Evolutionary conservation across 2,329 filamentous ascomycete species (phyloP).

Genomic region (Alternaria sp.): DNA sequence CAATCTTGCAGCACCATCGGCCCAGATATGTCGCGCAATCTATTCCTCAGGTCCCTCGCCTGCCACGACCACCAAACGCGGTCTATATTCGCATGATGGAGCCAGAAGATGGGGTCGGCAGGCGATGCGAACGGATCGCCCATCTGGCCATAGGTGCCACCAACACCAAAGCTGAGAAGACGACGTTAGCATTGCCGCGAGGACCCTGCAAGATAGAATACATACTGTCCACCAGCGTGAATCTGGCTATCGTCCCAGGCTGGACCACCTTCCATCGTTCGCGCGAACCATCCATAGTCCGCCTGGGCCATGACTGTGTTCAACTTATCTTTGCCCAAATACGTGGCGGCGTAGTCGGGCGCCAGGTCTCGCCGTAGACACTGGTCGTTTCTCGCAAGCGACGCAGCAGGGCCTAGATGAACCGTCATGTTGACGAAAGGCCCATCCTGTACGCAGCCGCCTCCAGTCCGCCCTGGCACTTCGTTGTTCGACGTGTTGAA

Average conservation of each 20-base stretch:
- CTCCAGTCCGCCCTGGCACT: neutral
- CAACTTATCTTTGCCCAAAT: neutral
- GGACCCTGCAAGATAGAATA: neutral
- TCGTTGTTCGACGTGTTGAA: neutral
- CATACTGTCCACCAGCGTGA: slow-evolving; percentile 9
- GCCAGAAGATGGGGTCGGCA: neutral
- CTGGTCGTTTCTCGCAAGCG: neutral
- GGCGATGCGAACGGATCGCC: neutral
- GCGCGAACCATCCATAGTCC: slow-evolving; percentile 10
- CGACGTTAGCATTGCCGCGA: neutral
- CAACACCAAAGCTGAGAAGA: neutral
- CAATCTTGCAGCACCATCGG: neutral
- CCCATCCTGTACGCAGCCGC: neutral
- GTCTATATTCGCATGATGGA: neutral
- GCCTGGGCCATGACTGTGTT: slow-evolving; percentile 6
- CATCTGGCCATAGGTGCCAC: neutral
- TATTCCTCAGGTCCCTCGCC: neutral
- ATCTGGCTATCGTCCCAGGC: slow-evolving; percentile 6
- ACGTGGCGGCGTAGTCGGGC: neutral
- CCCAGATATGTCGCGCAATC: neutral
- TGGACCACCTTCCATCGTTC: slow-evolving; percentile 5
- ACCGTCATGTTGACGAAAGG: neutral
- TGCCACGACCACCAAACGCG: neutral
- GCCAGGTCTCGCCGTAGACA: neutral
- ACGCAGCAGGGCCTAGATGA: neutral